Conservation (phyloP, 176 grass and related monocot species). For the Olyra latifolia region DNA sequence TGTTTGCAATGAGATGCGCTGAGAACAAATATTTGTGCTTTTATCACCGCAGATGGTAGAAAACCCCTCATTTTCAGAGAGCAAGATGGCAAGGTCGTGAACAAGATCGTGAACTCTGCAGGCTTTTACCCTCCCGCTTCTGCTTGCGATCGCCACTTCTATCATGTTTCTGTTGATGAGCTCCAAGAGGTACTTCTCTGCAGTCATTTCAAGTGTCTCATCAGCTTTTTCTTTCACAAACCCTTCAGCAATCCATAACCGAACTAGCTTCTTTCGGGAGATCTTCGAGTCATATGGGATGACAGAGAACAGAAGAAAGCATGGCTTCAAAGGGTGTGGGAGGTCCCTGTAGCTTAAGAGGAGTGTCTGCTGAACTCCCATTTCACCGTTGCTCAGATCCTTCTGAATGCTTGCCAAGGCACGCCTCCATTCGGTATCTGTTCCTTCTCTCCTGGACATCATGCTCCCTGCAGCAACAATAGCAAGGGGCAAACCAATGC, state of each 20-base stretch:
- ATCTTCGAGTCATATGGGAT: constrained; percentile 36
- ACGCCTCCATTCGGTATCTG: constrained; percentile 24
- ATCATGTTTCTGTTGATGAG: constrained; percentile 44
- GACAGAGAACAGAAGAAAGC: constrained; percentile 48
- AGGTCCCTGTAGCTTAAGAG: constrained; percentile 41
- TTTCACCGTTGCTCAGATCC: constrained; percentile 19
- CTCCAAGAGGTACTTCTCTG: constrained; percentile 57
- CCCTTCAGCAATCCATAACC: constrained; percentile 52
- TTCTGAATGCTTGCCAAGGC: constrained; percentile 40
- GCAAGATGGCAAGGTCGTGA: constrained; percentile 38
- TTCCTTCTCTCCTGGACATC: constrained; percentile 33
- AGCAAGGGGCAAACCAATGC: constrained; percentile 47
- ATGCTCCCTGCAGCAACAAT: constrained; percentile 43
- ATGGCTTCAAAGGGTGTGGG: constrained; percentile 40
- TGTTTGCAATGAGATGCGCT: constrained; percentile 23
- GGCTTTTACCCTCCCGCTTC: constrained; percentile 33
- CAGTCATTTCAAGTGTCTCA: constrained; percentile 43
- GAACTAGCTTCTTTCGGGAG: constrained; percentile 42
- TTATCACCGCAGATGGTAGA: constrained; percentile 18
- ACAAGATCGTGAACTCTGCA: constrained; percentile 47
- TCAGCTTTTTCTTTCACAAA: constrained; percentile 39
- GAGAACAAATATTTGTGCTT: neutral
- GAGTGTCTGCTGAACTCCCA: constrained; percentile 31
- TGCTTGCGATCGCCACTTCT: constrained; percentile 22
- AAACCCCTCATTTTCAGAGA: constrained; percentile 39